Evolutionary conservation across 2,329 filamentous ascomycete species (phyloP).

Genomic region (Alternaria alternata): DNA sequence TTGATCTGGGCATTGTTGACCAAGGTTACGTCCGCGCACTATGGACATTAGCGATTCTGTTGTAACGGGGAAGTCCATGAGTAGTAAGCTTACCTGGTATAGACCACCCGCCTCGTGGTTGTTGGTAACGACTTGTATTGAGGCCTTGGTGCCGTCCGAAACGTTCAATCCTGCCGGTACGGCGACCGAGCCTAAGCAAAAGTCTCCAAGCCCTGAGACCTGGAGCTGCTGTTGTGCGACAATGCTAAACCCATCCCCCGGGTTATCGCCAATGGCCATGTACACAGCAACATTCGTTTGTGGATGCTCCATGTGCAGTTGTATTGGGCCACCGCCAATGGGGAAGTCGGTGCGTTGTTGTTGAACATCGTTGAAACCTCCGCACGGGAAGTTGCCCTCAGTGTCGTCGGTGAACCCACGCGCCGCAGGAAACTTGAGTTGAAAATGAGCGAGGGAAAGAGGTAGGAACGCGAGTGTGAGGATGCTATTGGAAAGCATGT

Average conservation of each 20-base stretch:
- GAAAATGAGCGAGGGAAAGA: slow-evolving; percentile 63
- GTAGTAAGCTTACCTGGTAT: slow-evolving; percentile 63
- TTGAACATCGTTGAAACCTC: slow-evolving; percentile 56
- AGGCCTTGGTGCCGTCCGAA: slow-evolving; percentile 68
- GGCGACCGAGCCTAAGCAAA: slow-evolving; percentile 70
- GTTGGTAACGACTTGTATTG: slow-evolving; percentile 73
- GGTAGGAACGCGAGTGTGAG: slow-evolving; percentile 54
- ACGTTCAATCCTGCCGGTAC: slow-evolving; percentile 62
- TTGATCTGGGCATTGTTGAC: slow-evolving; percentile 58
- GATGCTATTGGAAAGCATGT: slow-evolving; percentile 46
- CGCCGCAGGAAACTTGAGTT: slow-evolving; percentile 60
- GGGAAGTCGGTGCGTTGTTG: slow-evolving; percentile 59
- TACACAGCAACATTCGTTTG: slow-evolving; percentile 63
- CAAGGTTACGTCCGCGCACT: slow-evolving; percentile 80
- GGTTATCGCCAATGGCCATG: slow-evolving; percentile 61
- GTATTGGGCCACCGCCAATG: slow-evolving; percentile 60
- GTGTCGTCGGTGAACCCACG: slow-evolving; percentile 61
- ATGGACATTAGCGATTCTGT: background rate
- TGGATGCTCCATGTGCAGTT: slow-evolving; percentile 61
- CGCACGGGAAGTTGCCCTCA: slow-evolving; percentile 60
- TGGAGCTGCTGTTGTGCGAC: slow-evolving; percentile 69
- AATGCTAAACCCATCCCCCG: slow-evolving; percentile 71
- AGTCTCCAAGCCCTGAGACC: slow-evolving; percentile 67
- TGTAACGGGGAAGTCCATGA: background rate
- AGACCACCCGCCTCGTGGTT: slow-evolving; percentile 67